These are phyloP conservation scores for Phascolomyces articulosus DNA, from an alignment of 371 early-diverging fungal genomes.

Conservation along the genomic window DNA sequence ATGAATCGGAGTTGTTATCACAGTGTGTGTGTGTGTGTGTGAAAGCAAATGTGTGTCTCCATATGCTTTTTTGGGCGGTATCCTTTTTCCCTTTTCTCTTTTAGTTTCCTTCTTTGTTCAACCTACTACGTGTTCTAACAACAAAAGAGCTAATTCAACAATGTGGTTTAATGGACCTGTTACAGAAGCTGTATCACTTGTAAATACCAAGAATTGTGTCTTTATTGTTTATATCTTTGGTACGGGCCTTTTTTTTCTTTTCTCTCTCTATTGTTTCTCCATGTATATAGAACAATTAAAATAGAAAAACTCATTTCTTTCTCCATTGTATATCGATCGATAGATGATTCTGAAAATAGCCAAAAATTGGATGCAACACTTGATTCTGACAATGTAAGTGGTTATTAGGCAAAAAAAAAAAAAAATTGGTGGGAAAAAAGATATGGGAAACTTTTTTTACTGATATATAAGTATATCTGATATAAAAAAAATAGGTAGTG, in stretches of 20 bases:
- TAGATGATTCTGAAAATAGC: slow-evolving; percentile 18
- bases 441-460: no score
- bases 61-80: no score
- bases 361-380: slow-evolving; percentile 14
- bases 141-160: not conserved
- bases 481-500: slow-evolving; percentile 9
- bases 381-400: not conserved
- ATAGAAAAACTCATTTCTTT: no score
- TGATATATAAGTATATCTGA: no score
- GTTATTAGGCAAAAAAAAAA: not conserved
- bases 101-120: not conserved
- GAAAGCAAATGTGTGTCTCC: no score
- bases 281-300: no score
- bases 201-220: slow-evolving; percentile 24
- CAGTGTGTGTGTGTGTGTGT: no score
- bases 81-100: not conserved
- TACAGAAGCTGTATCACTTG: slow-evolving; percentile 24
- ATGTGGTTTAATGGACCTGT: slow-evolving; percentile 31
- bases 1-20: no score
- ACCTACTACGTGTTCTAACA: not conserved
- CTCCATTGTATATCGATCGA: not conserved
- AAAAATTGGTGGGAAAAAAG: not conserved
- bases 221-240: slow-evolving; percentile 28
- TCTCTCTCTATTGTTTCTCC: no score
- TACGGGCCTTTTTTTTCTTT: no score